phyloP scores from a whole-genome alignment of 2,329 filamentous ascomycete genomes.

The Alternaria angustiovoidea region DNA sequence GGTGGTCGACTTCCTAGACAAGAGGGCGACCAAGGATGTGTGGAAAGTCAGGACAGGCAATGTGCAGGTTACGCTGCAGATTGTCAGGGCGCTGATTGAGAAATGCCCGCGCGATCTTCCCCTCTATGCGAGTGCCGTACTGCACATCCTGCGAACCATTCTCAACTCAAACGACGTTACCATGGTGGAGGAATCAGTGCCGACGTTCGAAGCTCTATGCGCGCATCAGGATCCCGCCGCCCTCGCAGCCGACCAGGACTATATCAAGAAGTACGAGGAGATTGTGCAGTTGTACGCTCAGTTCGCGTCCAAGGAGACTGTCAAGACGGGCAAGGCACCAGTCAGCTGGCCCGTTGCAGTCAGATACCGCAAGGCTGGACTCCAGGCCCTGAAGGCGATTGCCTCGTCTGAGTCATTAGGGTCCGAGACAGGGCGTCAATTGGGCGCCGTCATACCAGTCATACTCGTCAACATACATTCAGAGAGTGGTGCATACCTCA shows the following conservation, averaged over 20 bases:
- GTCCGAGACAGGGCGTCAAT: conserved; percentile 76
- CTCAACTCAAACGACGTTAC: conserved; percentile 87
- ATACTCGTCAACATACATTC: conserved; percentile 88
- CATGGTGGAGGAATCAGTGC: conserved; percentile 89
- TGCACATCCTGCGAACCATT: conserved; percentile 84
- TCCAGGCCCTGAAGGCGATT: conserved; percentile 78
- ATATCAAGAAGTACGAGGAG: conserved; percentile 81
- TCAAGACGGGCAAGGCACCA: conserved; percentile 53
- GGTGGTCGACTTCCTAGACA: conserved; percentile 92
- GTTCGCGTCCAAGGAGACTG: conserved; percentile 73
- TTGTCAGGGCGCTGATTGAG: conserved; percentile 89
- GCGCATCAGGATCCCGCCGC: conserved; percentile 85
- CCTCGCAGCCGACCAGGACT: conserved; percentile 84
- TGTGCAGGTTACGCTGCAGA: conserved; percentile 93
- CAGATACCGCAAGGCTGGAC: conserved; percentile 63
- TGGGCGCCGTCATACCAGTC: conserved; percentile 81
- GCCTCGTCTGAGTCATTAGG: conserved; percentile 81
- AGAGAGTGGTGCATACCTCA: conserved; percentile 73
- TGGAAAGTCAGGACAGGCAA: conserved; percentile 89
- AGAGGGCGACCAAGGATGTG: conserved; percentile 90
- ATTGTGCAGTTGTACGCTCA: conserved; percentile 81
- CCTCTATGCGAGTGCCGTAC: conserved; percentile 83
- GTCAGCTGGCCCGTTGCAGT: conserved; percentile 77
- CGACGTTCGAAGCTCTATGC: conserved; percentile 88
- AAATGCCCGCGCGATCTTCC: conserved; percentile 90